Percentiles rank a stretch among this genome's conserved stretches.
These are phyloP conservation scores for Sistotremastrum niveocremeum DNA, from an alignment of 768 basidiomycete genomes.

Conservation along the genomic window DNA sequence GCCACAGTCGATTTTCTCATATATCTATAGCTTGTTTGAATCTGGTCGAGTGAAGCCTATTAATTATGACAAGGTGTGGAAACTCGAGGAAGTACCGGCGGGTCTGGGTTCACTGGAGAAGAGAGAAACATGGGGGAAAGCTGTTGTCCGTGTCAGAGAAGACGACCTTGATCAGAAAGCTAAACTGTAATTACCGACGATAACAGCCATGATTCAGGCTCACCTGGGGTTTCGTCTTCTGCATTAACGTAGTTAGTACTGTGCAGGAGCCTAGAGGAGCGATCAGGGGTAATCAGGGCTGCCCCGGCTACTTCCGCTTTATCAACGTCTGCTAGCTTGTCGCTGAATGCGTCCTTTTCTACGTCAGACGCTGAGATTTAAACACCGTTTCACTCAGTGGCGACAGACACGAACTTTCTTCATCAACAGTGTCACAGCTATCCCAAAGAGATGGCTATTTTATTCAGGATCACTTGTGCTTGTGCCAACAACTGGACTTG, in stretches of 20 bases:
- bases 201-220: no score
- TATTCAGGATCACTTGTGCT: constrained; percentile 14
- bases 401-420: no score
- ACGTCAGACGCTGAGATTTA: no score
- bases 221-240: no score
- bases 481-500: constrained; percentile 18
- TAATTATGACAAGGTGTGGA: constrained; percentile 53
- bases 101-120: constrained; percentile 67
- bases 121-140: constrained; percentile 90
- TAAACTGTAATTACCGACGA: constrained; percentile 24
- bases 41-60: constrained; percentile 55
- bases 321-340: no score
- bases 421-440: no score
- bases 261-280: no score
- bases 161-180: constrained; percentile 18
- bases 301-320: no score
- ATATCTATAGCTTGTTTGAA: constrained; percentile 43
- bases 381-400: no score
- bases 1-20: not conserved
- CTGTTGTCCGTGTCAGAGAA: constrained; percentile 49
- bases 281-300: no score
- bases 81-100: constrained; percentile 50
- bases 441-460: constrained; percentile 5
- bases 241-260: no score
- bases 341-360: no score